A percentile compares a stretch with the other conserved stretches of the same genome.
phyloP scores from a whole-genome alignment of 306 rosid genomes.

The Corylus heterophylla region DNA sequence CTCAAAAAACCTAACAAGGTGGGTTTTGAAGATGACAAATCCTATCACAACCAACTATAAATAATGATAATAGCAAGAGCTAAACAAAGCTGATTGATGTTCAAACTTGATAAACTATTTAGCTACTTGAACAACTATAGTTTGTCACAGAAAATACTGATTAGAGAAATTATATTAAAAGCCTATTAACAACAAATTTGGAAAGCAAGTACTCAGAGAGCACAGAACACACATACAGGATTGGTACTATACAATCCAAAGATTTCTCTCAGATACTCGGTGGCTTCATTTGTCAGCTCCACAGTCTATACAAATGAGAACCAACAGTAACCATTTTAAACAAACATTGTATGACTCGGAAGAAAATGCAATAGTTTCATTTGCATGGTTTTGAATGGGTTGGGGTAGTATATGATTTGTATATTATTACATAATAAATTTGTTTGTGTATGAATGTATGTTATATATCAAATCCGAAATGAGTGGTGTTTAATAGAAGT shows the following conservation, averaged over 20 bases:
- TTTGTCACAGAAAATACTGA: neutral
- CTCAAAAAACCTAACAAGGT: slow-evolving; percentile 39
- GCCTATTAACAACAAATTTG: slow-evolving; percentile 2
- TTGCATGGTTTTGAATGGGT: neutral
- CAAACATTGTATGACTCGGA: neutral
- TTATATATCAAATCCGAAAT: neutral
- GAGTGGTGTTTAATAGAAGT: neutral
- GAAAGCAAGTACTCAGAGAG: slow-evolving; percentile 7
- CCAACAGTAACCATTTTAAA: slow-evolving; percentile 19
- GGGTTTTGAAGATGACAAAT: slow-evolving; percentile 25
- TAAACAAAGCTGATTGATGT: neutral
- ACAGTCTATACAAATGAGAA: slow-evolving; percentile 68
- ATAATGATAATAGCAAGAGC: slow-evolving; percentile 4
- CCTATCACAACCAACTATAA: slow-evolving; percentile 23
- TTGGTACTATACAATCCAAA: slow-evolving; percentile 74
- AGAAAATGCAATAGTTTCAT: neutral
- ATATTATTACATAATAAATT: neutral
- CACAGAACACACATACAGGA: slow-evolving; percentile 50
- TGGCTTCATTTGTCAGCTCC: slow-evolving; percentile 93
- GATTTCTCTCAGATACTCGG: slow-evolving; percentile 73
- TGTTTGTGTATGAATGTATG: too few relatives aligned
- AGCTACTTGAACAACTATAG: slow-evolving; percentile 2
- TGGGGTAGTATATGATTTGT: neutral
- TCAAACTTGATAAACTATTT: slow-evolving; percentile 31
- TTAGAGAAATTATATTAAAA: neutral